Conservation (phyloP, 768 basidiomycete genomes). For the Rubroboletus pulcherrimus region DNA sequence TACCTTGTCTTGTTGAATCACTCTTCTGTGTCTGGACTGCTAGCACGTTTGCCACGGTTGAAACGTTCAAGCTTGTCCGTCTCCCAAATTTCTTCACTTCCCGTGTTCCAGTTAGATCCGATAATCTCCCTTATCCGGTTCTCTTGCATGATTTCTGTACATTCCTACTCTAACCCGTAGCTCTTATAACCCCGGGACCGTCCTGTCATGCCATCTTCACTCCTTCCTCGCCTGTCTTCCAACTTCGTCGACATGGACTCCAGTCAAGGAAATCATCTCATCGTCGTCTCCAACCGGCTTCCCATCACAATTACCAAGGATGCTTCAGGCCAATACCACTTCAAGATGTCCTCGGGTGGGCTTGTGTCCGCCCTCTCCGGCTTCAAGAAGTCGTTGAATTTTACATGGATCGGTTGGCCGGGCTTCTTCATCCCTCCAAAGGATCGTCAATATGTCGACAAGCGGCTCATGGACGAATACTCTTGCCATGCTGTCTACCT, state of each 20-base stretch:
- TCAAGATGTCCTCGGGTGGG: slow-evolving; percentile 98
- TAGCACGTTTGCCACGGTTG: background rate
- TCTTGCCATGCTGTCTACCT: slow-evolving; percentile 98
- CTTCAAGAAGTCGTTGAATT: slow-evolving; percentile 96
- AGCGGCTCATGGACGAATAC: slow-evolving; percentile 90
- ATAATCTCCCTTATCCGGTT: slow-evolving; percentile 33
- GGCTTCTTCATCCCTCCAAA: slow-evolving; percentile 91
- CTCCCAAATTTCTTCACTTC: background rate
- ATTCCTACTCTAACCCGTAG: slow-evolving; percentile 15
- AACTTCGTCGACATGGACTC: slow-evolving; percentile 41
- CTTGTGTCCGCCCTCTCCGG: slow-evolving; percentile 96
- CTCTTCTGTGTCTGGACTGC: background rate
- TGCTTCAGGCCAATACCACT: slow-evolving; percentile 88
- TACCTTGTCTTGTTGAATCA: background rate
- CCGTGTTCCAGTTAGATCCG: slow-evolving; percentile 24
- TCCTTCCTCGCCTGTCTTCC: slow-evolving; percentile 22
- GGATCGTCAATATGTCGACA: slow-evolving; percentile 89
- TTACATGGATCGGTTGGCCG: slow-evolving; percentile 98
- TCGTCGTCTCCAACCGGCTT: slow-evolving; percentile 94
- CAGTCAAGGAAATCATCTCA: slow-evolving; percentile 64
- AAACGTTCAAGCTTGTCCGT: background rate
- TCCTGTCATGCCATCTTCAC: slow-evolving; percentile 24
- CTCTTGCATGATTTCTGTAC: slow-evolving; percentile 20
- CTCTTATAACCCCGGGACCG: slow-evolving; percentile 25
- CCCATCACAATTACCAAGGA: slow-evolving; percentile 96